Percentiles rank a stretch among this genome's conserved stretches.
phyloP scores from a whole-genome alignment of 768 basidiomycete genomes.

The Strobilomyces confusus region DNA sequence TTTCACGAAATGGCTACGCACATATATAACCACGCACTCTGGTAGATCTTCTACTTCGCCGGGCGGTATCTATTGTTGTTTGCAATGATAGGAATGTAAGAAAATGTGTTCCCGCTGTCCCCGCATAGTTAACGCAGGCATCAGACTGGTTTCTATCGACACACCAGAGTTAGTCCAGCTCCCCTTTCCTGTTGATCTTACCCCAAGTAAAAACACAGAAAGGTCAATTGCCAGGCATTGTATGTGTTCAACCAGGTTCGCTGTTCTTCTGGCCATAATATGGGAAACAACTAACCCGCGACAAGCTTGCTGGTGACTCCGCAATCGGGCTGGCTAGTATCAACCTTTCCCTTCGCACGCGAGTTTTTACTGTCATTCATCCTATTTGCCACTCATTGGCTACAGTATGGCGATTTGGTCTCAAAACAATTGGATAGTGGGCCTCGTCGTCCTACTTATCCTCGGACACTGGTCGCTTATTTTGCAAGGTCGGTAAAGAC shows the following conservation, averaged over 20 bases:
- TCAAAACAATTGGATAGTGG: slow-evolving; percentile 50
- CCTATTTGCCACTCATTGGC: not conserved
- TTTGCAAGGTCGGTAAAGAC: slow-evolving; percentile 46
- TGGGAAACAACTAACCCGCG: not conserved
- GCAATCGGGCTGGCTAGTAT: slow-evolving; percentile 44
- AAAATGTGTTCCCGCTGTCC: not conserved
- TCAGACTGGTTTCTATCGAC: slow-evolving; percentile 35
- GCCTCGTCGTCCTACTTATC: slow-evolving; percentile 48
- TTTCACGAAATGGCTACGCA: not conserved
- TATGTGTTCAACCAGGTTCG: slow-evolving; percentile 46
- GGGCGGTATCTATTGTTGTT: slow-evolving; percentile 43
- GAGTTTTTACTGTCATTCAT: slow-evolving; percentile 4
- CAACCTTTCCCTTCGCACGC: slow-evolving; percentile 46
- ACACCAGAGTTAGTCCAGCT: slow-evolving; percentile 21
- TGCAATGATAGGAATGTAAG: slow-evolving; percentile 46
- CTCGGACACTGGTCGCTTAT: slow-evolving; percentile 71
- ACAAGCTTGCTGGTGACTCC: slow-evolving; percentile 40
- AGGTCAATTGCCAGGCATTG: slow-evolving; percentile 42
- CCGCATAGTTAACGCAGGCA: not conserved
- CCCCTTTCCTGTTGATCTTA: not conserved
- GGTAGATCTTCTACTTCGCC: slow-evolving; percentile 42
- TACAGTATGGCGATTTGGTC: slow-evolving; percentile 63
- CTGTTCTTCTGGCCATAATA: not conserved
- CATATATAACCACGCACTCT: slow-evolving; percentile 7
- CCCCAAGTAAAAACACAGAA: slow-evolving; percentile 18